Base-by-base conservation (phyloP, 768 basidiomycete species). In the Amyloporia xantha region DNA sequence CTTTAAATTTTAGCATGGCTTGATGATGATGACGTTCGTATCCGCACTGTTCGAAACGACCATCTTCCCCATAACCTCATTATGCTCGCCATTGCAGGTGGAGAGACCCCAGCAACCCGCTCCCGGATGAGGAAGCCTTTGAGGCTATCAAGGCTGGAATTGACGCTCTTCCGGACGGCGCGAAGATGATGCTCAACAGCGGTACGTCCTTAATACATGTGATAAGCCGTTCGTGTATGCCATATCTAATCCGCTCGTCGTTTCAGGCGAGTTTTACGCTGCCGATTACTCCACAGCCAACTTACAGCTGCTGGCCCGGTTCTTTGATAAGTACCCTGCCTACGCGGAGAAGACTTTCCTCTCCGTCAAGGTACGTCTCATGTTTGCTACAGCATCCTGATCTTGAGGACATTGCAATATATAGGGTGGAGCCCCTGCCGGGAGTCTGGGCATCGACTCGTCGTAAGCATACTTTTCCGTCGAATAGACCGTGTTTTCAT, bases 91-190 rank as follows among this genome's bases (percentile, higher is more conserved):
- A 24, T 28, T 24, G 12, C 37, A 36, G 36, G 19, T 10, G 7
- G 30, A 33, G 30, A 15, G 30, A 33, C 15, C 30, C 27, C 10
- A 17, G 67, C 71, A 11, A 58, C 15, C 53, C 70, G 9, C 63
- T 73, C 27, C 65, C 77, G 1, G 82, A 86, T 48, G 80, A 80
- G 46, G 71, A 78, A 27, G 76, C 75, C 7, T 84, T 86, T 52
- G 77, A 73, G 19, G 68, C 79, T 1, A 82, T 86, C 66, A 79
- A 77, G 59, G 73, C 72, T 10, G 73, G 71, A 4, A 56, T 77
- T 49, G 67, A 72, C 30, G 61, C 67, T 0, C 57, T 74, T 27
- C 72, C 73, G 1, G 53, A 66, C 0, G 75, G 71, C 13, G 64
- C 62, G 26, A 78, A 78, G 58, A 71, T 76, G 57, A 53, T 79